Evolutionary conservation across 257 asterid species (phyloP).

Genomic region (Nicotiana undulata): DNA sequence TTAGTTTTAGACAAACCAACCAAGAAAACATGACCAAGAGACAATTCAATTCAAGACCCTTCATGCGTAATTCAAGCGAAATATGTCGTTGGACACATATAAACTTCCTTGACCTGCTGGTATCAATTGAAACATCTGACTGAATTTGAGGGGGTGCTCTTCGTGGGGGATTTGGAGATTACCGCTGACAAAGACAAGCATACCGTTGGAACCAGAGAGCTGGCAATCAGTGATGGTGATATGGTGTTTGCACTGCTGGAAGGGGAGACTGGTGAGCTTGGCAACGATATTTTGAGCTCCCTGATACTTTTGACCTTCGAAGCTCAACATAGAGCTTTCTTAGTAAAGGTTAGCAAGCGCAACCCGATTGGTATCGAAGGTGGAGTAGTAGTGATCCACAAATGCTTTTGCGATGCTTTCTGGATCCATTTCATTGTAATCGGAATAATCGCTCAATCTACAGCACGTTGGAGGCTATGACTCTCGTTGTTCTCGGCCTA

Average conservation of each 20-base stretch:
- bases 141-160: slow-evolving; percentile 40
- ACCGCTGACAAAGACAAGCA: slow-evolving; percentile 50
- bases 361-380: slow-evolving; percentile 41
- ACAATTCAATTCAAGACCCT: background rate
- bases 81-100: slow-evolving; percentile 78
- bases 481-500: background rate
- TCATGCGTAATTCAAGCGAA: slow-evolving; percentile 88
- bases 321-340: slow-evolving; percentile 38
- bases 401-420: slow-evolving; percentile 44
- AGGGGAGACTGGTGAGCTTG: slow-evolving; percentile 37
- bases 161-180: slow-evolving; percentile 41
- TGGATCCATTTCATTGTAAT: slow-evolving; percentile 40
- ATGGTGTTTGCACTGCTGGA: slow-evolving; percentile 50
- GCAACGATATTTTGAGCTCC: slow-evolving; percentile 29
- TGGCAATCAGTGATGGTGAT: slow-evolving; percentile 52
- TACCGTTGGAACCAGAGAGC: slow-evolving; percentile 55
- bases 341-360: slow-evolving; percentile 39
- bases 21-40: slow-evolving; percentile 11
- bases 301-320: slow-evolving; percentile 51
- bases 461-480: background rate
- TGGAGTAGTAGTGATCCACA: slow-evolving; percentile 48
- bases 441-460: background rate
- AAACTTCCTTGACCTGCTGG: slow-evolving; percentile 85
- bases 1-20: slow-evolving; percentile 12
- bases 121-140: slow-evolving; percentile 87